These are phyloP conservation scores for Aurantiochytrium sp. DNA, from an alignment of 108 stramenopile species.

Conservation along the genomic window DNA sequence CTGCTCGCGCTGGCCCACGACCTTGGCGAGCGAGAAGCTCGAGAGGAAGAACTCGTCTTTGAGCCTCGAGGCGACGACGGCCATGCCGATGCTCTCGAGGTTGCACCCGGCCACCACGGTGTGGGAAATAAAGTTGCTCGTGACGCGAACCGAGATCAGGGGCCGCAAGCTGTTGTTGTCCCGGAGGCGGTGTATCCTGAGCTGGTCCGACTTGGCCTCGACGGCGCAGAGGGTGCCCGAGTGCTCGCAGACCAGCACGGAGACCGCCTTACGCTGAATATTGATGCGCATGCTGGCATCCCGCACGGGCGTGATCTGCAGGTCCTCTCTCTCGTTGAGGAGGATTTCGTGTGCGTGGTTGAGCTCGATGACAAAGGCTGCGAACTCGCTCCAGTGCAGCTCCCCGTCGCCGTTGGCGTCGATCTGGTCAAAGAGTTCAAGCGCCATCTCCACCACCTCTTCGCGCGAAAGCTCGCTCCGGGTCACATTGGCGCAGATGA, in stretches of 20 bases:
- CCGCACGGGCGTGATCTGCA: neutral
- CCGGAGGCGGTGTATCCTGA: neutral
- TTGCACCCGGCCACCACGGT: neutral
- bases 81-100: neutral
- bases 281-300: conserved; percentile 21
- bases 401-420: conserved; percentile 1
- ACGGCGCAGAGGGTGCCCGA: neutral
- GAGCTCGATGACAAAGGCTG: conserved; percentile 12
- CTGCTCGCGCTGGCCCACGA: neutral
- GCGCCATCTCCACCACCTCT: neutral
- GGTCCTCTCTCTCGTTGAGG: neutral
- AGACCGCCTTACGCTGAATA: neutral
- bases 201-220: neutral
- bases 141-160: neutral
- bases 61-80: neutral
- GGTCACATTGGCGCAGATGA: neutral
- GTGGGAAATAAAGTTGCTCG: conserved; percentile 18
- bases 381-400: conserved; percentile 2
- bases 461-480: neutral
- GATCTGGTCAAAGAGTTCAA: neutral
- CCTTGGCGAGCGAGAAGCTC: neutral
- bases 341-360: neutral
- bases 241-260: neutral
- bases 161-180: neutral
- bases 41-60: neutral